Conservation (phyloP, 2,329 filamentous ascomycete genomes). For the Leptodontidium sp. region DNA sequence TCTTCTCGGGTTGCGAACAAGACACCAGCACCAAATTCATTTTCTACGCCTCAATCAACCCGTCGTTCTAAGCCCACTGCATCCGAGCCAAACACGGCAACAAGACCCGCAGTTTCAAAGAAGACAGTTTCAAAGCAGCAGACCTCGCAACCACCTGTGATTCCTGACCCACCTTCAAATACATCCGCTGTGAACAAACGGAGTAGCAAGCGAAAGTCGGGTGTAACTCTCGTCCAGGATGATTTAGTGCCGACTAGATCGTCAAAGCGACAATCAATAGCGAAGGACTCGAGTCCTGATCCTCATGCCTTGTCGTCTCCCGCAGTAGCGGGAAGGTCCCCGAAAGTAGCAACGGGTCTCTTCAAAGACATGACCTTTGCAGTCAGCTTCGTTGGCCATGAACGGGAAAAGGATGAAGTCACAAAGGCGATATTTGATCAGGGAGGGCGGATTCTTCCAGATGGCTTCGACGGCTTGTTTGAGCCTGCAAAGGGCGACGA, state of each 20-base stretch:
- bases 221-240: constrained; percentile 14
- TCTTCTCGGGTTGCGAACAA: constrained; percentile 21
- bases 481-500: constrained; percentile 42
- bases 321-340: background rate
- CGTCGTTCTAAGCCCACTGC: background rate
- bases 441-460: constrained; percentile 75
- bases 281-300: constrained; percentile 39
- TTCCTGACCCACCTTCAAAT: background rate
- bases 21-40: constrained; percentile 1
- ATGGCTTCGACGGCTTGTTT: constrained; percentile 86
- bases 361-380: constrained; percentile 90
- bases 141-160: background rate
- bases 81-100: background rate
- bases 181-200: constrained; percentile 23
- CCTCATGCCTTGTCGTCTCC: constrained; percentile 34
- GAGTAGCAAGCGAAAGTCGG: constrained; percentile 26
- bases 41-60: constrained; percentile 9
- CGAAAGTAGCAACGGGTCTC: constrained; percentile 47
- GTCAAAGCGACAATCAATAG: constrained; percentile 37
- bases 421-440: constrained; percentile 71
- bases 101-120: background rate
- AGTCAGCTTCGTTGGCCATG: constrained; percentile 70
- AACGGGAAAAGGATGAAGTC: constrained; percentile 65
- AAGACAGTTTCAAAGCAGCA: background rate
- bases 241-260: constrained; percentile 23